phyloP scores from a whole-genome alignment of 164 flowering plant genomes.

The Santalum album region DNA sequence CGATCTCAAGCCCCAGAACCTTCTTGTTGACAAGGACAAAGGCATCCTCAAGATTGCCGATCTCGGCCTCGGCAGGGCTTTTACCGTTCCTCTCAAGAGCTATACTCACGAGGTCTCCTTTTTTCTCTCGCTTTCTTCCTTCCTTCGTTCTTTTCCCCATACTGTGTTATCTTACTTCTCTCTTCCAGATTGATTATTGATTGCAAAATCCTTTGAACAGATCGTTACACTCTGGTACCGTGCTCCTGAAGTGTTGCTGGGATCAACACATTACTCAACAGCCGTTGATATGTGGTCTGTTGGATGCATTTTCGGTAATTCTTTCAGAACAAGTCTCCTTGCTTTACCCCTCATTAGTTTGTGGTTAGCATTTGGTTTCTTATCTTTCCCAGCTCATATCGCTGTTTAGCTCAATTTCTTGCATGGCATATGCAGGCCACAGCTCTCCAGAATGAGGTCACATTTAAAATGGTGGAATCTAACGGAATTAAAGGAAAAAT shows the following conservation, averaged over 20 bases:
- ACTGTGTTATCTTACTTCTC: background rate
- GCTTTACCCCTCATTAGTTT: background rate
- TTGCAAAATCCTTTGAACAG: constrained; percentile 20
- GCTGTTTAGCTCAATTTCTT: background rate
- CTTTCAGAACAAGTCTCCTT: background rate
- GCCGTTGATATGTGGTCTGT: constrained; percentile 99
- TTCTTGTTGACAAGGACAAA: constrained; percentile 79
- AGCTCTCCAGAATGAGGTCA: too few relatives aligned
- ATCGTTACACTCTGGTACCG: constrained; percentile 97
- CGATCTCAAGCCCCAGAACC: constrained; percentile 93
- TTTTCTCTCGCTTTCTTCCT: background rate
- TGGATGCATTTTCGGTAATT: constrained; percentile 85
- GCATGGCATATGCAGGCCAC: too few relatives aligned
- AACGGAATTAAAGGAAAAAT: too few relatives aligned
- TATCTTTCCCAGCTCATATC: too few relatives aligned
- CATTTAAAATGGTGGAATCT: too few relatives aligned
- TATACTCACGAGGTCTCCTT: constrained; percentile 83
- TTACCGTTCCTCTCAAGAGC: constrained; percentile 91
- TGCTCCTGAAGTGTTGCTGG: constrained; percentile 90
- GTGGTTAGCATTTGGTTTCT: too few relatives aligned
- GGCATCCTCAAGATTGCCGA: constrained; percentile 93
- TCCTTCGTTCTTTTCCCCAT: background rate
- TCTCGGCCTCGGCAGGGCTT: constrained; percentile 92
- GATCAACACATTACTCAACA: constrained; percentile 79
- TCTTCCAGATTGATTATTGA: background rate